Base-by-base conservation (phyloP, 2,329 filamentous ascomycete genomes). In the Colletotrichum caudatum region DNA sequence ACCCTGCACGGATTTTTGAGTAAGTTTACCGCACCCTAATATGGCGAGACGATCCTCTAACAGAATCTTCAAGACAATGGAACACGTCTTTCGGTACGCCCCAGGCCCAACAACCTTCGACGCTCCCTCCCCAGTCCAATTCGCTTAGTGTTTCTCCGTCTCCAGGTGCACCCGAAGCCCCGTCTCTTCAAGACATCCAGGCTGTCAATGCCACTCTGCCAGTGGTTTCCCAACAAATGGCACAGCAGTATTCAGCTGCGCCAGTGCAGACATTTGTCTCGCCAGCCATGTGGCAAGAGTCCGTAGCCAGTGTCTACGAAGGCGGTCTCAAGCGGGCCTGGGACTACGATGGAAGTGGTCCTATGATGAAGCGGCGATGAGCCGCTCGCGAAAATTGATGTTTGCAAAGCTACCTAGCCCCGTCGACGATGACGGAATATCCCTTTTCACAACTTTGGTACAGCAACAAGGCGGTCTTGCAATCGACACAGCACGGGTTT, bases 31-130 rank as follows among this genome's bases (percentile, higher is more conserved):
- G 23, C 29, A 3, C 16, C 23, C 3, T n/a, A 16, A 9, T 26
- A 7, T 46, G 23, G 14, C 7, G 48, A 16, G 29, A 8, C 14
- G 29, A 59, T 11, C 56, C 39, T 56, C 73, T 78, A 73, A 76
- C 66, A 44, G 46, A 56, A 14, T 44, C 69, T 16, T 39, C 23
- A 48, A 97, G 95, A 81, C 94, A 97, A 85, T 98, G 95, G 95
- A 95, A 97, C 82, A 91, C 93, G 78, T 95, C 95, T 75, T 98
- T 98, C 84, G 93, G 94, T 85, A 93, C 91, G 81, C 90, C 89
- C 71, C 82, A 84, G 75, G 81, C 82, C 76, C 83, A 86, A 77
- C 81, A 82, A 74, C 80, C 81, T 73, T 78, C 78, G 69, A 80
- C 83, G 71, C 79, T 83, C 76, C 81, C 81, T 76, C 79, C 84